Conservation (phyloP, 345 rosid species). For the Erodium maritimum region DNA sequence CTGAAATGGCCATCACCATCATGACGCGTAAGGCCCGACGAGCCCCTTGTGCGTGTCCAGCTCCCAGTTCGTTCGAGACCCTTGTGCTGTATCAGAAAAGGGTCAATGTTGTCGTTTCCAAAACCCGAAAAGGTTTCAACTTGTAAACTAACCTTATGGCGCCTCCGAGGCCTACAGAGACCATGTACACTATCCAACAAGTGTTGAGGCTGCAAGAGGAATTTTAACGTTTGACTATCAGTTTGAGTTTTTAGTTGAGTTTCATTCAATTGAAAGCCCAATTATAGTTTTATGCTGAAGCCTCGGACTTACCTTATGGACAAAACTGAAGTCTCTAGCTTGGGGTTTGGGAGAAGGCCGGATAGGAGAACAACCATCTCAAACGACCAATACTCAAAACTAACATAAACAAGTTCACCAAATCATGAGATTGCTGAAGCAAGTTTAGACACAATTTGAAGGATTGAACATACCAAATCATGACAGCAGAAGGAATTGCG, state of each 20-base stretch:
- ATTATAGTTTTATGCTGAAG: too few species aligned
- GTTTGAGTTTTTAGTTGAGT: too few species aligned
- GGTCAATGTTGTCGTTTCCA: neutral
- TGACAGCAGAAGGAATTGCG: constrained; percentile 44
- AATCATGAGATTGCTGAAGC: neutral
- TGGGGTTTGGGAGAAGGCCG: constrained; percentile 12
- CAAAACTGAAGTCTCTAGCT: constrained; percentile 12
- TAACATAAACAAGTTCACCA: neutral
- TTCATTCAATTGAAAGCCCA: too few species aligned
- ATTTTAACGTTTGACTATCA: too few species aligned
- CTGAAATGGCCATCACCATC: constrained; percentile 1
- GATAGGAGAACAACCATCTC: constrained; percentile 10
- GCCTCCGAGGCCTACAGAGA: constrained; percentile 58
- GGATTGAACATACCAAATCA: constrained; percentile 31
- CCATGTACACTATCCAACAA: constrained; percentile 53
- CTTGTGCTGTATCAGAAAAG: constrained; percentile 11
- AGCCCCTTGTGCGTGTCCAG: constrained; percentile 9
- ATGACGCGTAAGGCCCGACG: constrained; percentile 5
- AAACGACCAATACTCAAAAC: constrained; percentile 17
- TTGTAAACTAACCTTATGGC: constrained; percentile 37
- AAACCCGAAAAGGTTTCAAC: neutral
- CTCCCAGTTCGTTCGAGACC: constrained; percentile 23
- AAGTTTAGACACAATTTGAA: neutral
- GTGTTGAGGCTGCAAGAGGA: constrained; percentile 45
- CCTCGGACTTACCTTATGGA: constrained; percentile 7